Base-by-base conservation (phyloP, 2,329 filamentous ascomycete genomes). In the Neophaeococcomyces aloes region DNA sequence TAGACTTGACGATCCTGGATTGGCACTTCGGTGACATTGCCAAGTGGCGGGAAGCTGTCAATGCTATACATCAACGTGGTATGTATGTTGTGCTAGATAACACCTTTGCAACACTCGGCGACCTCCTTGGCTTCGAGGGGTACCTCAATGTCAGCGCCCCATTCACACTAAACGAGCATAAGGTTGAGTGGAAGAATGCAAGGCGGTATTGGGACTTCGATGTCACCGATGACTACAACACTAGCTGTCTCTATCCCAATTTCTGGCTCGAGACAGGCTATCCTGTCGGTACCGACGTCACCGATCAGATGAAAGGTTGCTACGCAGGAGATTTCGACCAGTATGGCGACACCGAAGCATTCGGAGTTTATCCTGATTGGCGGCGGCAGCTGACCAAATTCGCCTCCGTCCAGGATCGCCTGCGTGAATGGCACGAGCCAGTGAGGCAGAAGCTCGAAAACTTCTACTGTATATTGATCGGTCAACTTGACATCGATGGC, bases 61-160 rank as follows among this genome's bases (percentile, higher is more conserved):
- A 69, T 7, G 75, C 75, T 37, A 76, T 81, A n/a, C 78, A 82
- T 53, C 59, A 60, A 2, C 67, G 74, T 23, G 72, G 68, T 42
- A 81, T 82, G 76, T 80, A 79, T 61, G 75, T 81, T 31, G 63
- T 82, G 25, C 60, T 81, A 47, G 78, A 81, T 56, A 81, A 81
- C 54, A 81, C 78, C 2, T 70, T 81, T 57, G 70, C 74, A 35
- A 82, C 78, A 3, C 69, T 81, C 70, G 72, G 74, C 39, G 76
- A 81, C 52, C 63, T 81, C 40, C 70, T 81, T 48, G 75, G 74
- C 4, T 81, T 80, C 57, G 62, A 79, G 42, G 76, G 75, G 1
- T 75, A 70, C 51, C 61, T 76, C 48, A 81, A 81, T 54, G 61
- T 57, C 2, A 75, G 73, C 17, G 71, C 78, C 0, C 74, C 75